Evolutionary conservation across 2,329 filamentous ascomycete species (phyloP).

Genomic region (Oidium heveae): DNA sequence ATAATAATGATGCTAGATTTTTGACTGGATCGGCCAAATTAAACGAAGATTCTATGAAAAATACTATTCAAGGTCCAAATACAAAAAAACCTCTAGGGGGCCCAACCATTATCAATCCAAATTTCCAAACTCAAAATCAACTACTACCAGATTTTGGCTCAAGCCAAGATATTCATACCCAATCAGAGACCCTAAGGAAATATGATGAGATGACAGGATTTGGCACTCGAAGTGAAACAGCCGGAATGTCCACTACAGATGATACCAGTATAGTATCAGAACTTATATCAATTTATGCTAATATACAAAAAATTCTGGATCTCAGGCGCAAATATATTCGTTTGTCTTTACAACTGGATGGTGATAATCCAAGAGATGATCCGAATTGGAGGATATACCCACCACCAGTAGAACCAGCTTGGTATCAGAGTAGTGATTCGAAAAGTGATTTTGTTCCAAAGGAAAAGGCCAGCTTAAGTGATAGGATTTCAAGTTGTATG

Average conservation of each 20-base stretch:
- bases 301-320: constrained; percentile 75
- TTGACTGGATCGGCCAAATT: not conserved
- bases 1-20: not conserved
- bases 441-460: constrained; percentile 1
- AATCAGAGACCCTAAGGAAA: too few species aligned
- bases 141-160: not conserved
- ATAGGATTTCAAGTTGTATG: not conserved
- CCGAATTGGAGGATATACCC: constrained; percentile 74
- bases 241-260: not conserved
- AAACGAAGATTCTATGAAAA: not conserved
- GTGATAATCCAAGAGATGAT: constrained; percentile 73
- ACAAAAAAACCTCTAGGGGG: not conserved
- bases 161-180: not conserved
- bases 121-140: not conserved
- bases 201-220: not conserved
- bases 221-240: not conserved
- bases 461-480: not conserved
- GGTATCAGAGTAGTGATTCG: constrained; percentile 30
- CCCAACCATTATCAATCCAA: not conserved
- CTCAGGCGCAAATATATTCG: constrained; percentile 71
- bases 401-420: constrained; percentile 71
- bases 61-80: not conserved
- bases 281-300: constrained; percentile 63
- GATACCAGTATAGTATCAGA: constrained; percentile 67
- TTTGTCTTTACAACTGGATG: constrained; percentile 55